These are phyloP conservation scores for Trypanosoma mega DNA, from an alignment of 208 protist genomes.

Conservation along the genomic window DNA sequence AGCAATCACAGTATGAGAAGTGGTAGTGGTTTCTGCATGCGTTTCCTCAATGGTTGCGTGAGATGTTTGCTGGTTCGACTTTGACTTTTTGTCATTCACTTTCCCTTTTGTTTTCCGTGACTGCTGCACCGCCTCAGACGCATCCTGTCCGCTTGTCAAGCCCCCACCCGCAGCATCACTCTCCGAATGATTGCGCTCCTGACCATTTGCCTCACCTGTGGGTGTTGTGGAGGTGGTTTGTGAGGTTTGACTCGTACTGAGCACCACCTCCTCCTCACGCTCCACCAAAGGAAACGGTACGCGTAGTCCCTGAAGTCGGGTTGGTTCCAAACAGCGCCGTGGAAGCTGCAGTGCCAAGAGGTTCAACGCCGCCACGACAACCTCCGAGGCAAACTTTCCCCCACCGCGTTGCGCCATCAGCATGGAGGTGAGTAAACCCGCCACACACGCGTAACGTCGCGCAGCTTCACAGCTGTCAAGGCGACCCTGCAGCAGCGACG, in stretches of 20 bases:
- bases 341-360: conserved; percentile 75
- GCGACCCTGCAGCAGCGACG: conserved; percentile 58
- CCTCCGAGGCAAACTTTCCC: conserved; percentile 59
- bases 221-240: too few species aligned
- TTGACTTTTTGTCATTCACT: too few species aligned
- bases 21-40: too few species aligned
- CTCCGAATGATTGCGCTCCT: too few species aligned
- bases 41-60: not conserved
- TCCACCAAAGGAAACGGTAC: conserved; percentile 67
- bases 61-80: not conserved
- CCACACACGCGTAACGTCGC: conserved; percentile 48
- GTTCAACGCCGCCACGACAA: conserved; percentile 62
- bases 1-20: not conserved
- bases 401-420: conserved; percentile 31
- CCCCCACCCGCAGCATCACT: too few species aligned
- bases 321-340: conserved; percentile 42
- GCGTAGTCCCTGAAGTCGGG: conserved; percentile 49
- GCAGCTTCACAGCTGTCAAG: conserved; percentile 49
- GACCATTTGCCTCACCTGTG: too few species aligned
- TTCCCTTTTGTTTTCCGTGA: too few species aligned
- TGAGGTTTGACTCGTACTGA: conserved; percentile 16
- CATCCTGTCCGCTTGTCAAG: too few species aligned
- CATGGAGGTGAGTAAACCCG: conserved; percentile 45
- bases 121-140: too few species aligned
- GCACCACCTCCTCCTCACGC: conserved; percentile 36